Conservation (phyloP, 225 moss, liverwort and hornwort species). For the Sphagnum contortum region DNA sequence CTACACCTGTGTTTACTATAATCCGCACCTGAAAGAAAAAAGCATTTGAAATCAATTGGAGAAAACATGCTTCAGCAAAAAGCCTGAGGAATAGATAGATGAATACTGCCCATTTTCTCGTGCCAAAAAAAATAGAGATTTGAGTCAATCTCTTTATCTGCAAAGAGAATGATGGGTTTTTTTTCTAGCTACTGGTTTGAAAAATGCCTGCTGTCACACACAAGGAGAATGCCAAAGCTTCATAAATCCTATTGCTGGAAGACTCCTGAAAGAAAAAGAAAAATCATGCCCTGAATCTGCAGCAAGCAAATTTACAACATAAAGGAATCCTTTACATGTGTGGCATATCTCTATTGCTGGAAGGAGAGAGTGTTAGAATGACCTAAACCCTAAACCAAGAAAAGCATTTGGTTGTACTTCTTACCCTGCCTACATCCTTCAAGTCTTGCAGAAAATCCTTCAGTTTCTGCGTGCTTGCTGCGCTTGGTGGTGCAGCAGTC, state of each 20-base stretch:
- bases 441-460: constrained; percentile 43
- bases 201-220: too few species aligned
- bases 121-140: neutral
- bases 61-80: too few species aligned
- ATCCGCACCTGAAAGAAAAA: constrained; percentile 43
- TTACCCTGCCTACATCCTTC: constrained; percentile 39
- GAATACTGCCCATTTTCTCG: neutral
- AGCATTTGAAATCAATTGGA: neutral
- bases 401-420: neutral
- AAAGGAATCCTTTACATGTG: neutral
- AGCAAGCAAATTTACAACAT: too few species aligned
- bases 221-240: neutral
- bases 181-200: neutral
- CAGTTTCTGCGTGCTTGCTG: neutral
- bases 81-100: too few species aligned
- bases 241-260: neutral
- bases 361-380: neutral
- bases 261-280: too few species aligned
- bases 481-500: too few species aligned
- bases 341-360: neutral
- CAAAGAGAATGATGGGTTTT: neutral
- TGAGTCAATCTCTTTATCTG: neutral
- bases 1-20: constrained; percentile 86
- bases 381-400: neutral
- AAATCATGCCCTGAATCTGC: too few species aligned